Evolutionary conservation across 1,284 basidiomycete genomes (phyloP), one percentile per base, ranked within the genome.

Genomic region (Papiliotrema fonsecae): DNA sequence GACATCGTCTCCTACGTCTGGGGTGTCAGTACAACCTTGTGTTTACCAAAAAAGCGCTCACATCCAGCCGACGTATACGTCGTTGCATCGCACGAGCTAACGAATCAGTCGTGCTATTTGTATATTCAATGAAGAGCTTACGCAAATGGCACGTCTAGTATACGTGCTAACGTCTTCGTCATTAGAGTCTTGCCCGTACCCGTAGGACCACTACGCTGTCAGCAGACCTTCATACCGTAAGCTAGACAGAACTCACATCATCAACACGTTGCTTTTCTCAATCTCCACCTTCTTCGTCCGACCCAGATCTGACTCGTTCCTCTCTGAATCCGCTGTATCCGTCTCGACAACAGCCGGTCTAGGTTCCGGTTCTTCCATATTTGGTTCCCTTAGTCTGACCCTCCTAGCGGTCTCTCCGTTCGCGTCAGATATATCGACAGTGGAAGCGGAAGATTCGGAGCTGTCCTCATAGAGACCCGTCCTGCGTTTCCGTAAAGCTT

Each of bases 1-100:
- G 2, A 93, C 92, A 65, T 96, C 92, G 62, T 94, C 92, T 57
- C 91, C 91, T 34, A 96, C 88, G 72, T 94, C 88, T 92, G 18
- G 16, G 61, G 39, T 25, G 26, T 65, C 37, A 67, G 62, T n/a
- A 7, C 6, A 4, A 27, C n/a, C 26, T 4, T 2, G 1, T 13
- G 3, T 39, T 5, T 14, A 6, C 19, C 6, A 25, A 18, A 39
- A 54, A 30, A 25, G 43, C 18, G 21, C 70, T 60, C 47, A 72
- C 70, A 77, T 26, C 76, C 76, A 7, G 75, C 75, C 51, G 72
- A 70, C 0, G 76, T 77, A 49, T 76, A 72, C 0, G 73, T 67
- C 5, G 75, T 77, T 6, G 76, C 76, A 45, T 76, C 73, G 32
- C 70, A 73, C 5, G 69, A 70, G 3, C 63, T 67, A 35, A 16